Evolutionary conservation across 2,329 filamentous ascomycete species (phyloP).

Genomic region (Zymoseptoria tritici): DNA sequence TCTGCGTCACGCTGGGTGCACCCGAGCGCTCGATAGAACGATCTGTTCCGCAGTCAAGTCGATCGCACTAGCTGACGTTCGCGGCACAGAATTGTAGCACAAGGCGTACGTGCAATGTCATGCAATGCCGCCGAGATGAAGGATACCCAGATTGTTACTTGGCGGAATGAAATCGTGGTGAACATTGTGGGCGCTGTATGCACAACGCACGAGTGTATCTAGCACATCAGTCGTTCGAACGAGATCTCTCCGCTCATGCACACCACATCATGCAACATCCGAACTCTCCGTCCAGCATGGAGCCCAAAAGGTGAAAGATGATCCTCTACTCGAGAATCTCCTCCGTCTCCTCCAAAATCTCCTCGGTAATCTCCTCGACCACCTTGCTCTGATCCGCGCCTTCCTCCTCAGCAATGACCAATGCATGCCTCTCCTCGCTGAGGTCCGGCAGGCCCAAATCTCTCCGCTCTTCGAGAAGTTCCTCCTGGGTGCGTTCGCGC

Average conservation of each 20-base stretch:
- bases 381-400: conserved; percentile 48
- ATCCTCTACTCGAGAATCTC: conserved; percentile 52
- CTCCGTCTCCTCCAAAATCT: conserved; percentile 81
- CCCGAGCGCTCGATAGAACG: not conserved
- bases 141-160: too few species aligned
- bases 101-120: not conserved
- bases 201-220: not conserved
- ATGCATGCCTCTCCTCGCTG: conserved; percentile 54
- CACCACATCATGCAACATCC: not conserved
- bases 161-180: not conserved
- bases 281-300: not conserved
- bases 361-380: conserved; percentile 74
- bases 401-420: conserved; percentile 42
- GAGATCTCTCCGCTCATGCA: not conserved
- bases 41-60: not conserved
- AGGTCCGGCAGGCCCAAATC: conserved; percentile 60
- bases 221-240: not conserved
- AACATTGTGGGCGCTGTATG: not conserved
- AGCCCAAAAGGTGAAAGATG: not conserved
- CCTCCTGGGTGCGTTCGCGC: conserved; percentile 64
- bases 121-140: not conserved
- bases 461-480: conserved; percentile 64
- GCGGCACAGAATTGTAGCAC: not conserved
- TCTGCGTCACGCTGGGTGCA: not conserved
- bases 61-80: not conserved